Percentiles rank a stretch among this genome's conserved stretches.
phyloP scores from a whole-genome alignment of 805 yeast species.

The Grigorovia transvaalensis region DNA sequence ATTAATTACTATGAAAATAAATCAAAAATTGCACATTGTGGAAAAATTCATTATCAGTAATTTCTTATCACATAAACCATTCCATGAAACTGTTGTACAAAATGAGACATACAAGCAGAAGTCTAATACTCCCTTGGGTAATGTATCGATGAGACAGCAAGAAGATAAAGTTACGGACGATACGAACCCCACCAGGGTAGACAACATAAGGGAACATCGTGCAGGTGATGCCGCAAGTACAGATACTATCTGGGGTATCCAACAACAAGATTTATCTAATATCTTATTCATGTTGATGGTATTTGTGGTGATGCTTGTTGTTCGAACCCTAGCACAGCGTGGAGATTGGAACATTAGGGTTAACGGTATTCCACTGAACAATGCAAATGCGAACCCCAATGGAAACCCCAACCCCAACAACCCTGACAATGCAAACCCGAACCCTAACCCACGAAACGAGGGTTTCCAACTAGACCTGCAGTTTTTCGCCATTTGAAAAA shows the following conservation, averaged over 20 bases:
- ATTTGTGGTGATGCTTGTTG: slow-evolving; percentile 6
- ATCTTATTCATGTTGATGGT: slow-evolving; percentile 12
- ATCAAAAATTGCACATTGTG: not conserved
- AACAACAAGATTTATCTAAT: not conserved
- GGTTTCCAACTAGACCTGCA: slow-evolving; percentile 14
- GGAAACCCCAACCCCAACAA: not conserved
- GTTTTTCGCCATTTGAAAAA: slow-evolving; percentile 18
- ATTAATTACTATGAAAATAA: not conserved
- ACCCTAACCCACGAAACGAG: not conserved
- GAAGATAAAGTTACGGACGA: not conserved
- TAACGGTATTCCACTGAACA: slow-evolving; percentile 11
- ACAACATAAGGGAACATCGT: slow-evolving; percentile 3
- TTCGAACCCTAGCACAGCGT: slow-evolving; percentile 15
- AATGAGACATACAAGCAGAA: not conserved
- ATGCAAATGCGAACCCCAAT: not conserved
- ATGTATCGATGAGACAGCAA: not conserved
- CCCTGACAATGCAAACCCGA: not conserved
- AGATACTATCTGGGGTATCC: not conserved
- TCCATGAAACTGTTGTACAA: not conserved
- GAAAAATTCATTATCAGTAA: not conserved
- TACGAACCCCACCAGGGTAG: slow-evolving; percentile 8
- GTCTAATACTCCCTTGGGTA: not conserved
- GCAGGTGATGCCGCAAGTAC: slow-evolving; percentile 4
- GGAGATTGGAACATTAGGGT: slow-evolving; percentile 23
- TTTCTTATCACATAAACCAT: not conserved